Evolutionary conservation across 2,329 filamentous ascomycete species (phyloP), one percentile per base, ranked within the genome.

Genomic region (Phialophora verrucosa): DNA sequence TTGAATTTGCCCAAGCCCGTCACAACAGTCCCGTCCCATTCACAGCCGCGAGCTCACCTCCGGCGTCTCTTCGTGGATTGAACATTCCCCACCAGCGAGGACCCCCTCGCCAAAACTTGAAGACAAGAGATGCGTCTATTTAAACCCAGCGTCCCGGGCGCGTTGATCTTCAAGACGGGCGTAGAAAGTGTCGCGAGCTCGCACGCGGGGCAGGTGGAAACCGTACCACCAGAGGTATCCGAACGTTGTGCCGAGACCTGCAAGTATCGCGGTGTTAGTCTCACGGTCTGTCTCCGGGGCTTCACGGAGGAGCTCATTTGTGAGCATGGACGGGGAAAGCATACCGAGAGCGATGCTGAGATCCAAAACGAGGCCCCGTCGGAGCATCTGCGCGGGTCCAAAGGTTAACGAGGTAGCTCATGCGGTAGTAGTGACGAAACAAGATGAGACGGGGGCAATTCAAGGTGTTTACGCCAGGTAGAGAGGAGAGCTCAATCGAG

Each of bases 211-310:
- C 63, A 89, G 83, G 81, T 89, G 87, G 81, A 84, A 89, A 75
- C 82, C 87, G 81, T 90, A 90, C 88, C 87, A 90, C 82, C 84
- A 90, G 76, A 84, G 83, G 79, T 89, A 90, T 73, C 87, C 88
- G 77, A 83, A 82, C 72, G 85, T 81, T 71, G 84, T 83, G 74
- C 87, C 87, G 76, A 89, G 85, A 78, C 87, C 86, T 88, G 14
- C 14, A 7, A 14, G 55, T 35, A 35, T 50, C 42, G 20, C 12
- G 4, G n/a, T 11, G 53, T 27, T 7, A 35, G 53, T 55, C 38
- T 31, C 55, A 12, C 3, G n/a, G 17, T 63, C n/a, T 51, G 64
- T 53, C 64, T 59, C 58, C 1, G 27, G 14, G 51, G 20, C 29
- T 29, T 51, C 44, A 0, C 29, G 25, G 8, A 31, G 12, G 11